Evolutionary conservation across 192 early-diverging fungal genomes (phyloP).

Genomic region (Piromyces sp.): DNA sequence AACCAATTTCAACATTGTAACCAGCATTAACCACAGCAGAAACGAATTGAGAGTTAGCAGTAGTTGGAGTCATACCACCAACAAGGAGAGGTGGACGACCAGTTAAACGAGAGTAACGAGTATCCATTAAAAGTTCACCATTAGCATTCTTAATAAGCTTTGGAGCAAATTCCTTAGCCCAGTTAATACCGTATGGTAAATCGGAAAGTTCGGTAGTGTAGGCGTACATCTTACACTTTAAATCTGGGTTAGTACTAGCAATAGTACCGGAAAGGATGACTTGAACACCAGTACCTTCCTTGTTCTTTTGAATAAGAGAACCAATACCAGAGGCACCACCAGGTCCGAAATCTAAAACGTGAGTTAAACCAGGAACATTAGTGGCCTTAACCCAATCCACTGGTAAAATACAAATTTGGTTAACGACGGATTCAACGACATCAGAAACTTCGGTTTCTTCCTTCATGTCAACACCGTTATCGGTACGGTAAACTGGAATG

Average conservation of each 20-base stretch:
- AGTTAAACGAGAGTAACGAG: constrained; percentile 60
- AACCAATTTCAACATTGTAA: constrained; percentile 76
- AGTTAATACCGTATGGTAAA: constrained; percentile 63
- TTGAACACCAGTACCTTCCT: constrained; percentile 70
- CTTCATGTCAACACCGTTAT: constrained; percentile 29
- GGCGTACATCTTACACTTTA: constrained; percentile 55
- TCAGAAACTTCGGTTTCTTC: constrained; percentile 42
- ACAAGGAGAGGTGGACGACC: constrained; percentile 84
- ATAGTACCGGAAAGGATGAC: constrained; percentile 49
- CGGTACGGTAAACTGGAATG: constrained; percentile 62
- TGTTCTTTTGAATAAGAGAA: constrained; percentile 60
- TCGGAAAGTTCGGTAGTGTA: constrained; percentile 55
- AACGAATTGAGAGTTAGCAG: constrained; percentile 58
- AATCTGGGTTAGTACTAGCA: constrained; percentile 36
- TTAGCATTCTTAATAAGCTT: constrained; percentile 51
- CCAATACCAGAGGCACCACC: constrained; percentile 70
- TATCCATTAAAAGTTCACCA: constrained; percentile 68
- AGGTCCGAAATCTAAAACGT: constrained; percentile 88
- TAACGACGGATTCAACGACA: constrained; percentile 20
- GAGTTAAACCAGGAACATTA: constrained; percentile 37
- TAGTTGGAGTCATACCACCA: constrained; percentile 85
- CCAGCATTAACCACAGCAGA: constrained; percentile 76
- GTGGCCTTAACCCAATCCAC: constrained; percentile 60
- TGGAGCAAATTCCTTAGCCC: constrained; percentile 68
- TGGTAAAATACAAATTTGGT: constrained; percentile 48